phyloP scores from a whole-genome alignment of 257 asterid genomes.

The Hygrophila difformis region DNA sequence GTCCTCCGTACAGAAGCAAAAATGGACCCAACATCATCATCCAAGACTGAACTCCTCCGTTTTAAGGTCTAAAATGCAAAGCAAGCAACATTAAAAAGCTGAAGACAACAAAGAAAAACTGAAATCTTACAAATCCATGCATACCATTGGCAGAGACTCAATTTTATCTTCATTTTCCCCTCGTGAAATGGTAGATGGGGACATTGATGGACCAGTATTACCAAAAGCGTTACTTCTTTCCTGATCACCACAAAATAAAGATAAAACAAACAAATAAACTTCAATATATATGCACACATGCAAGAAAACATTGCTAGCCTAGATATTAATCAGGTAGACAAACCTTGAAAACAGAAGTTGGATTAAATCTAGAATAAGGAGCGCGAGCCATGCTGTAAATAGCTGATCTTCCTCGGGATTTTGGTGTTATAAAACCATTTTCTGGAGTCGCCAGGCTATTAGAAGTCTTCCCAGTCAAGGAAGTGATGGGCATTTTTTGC shows the following conservation, averaged over 20 bases:
- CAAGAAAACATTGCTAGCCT: neutral
- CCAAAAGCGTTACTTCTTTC: slow-evolving; percentile 34
- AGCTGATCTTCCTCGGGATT: slow-evolving; percentile 80
- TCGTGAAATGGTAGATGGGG: slow-evolving; percentile 25
- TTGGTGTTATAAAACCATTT: slow-evolving; percentile 59
- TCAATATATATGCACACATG: no score
- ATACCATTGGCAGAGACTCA: slow-evolving; percentile 39
- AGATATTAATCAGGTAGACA: neutral
- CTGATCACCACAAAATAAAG: slow-evolving; percentile 27
- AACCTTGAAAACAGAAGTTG: slow-evolving; percentile 50
- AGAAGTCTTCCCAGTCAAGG: slow-evolving; percentile 27
- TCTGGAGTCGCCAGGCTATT: slow-evolving; percentile 32
- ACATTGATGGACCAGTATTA: slow-evolving; percentile 28
- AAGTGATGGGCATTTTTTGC: slow-evolving; percentile 32
- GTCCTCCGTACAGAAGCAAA: slow-evolving; percentile 78
- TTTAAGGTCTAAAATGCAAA: slow-evolving; percentile 50
- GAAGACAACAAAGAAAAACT: slow-evolving; percentile 6
- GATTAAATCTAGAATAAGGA: slow-evolving; percentile 64
- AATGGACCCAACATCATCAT: slow-evolving; percentile 64
- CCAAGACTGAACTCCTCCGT: slow-evolving; percentile 69
- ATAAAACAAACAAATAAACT: slow-evolving; percentile 1
- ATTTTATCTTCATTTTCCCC: slow-evolving; percentile 28
- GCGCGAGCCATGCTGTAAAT: slow-evolving; percentile 89
- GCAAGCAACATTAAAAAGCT: slow-evolving; percentile 5
- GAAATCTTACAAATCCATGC: slow-evolving; percentile 10